Evolutionary conservation across 2,329 filamentous ascomycete genomes (phyloP), one percentile per base, ranked within the genome.

Genomic region (Apiospora marii): DNA sequence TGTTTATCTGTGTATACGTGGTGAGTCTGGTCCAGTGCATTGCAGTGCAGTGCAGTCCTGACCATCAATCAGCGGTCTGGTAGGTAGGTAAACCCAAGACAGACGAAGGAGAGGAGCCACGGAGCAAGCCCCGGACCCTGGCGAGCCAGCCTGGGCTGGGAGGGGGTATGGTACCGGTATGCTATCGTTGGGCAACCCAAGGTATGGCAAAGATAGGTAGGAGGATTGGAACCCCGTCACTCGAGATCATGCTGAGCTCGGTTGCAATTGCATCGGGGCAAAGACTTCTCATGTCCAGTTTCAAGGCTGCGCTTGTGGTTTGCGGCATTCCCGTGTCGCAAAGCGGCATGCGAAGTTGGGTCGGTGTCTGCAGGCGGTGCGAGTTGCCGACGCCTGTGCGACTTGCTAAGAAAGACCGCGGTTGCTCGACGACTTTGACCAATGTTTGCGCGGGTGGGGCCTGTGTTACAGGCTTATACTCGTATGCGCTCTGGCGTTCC

Each of bases 281-380:
- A 58, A 53, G 48, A 6, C 14, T 30, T 34, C 27, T 27, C 51
- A 14, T 53, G 13, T 61, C 46, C 46, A 49, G 53, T 61, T 61
- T 41, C 58, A 41, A 64, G 34, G 58, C 58, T 64, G 34, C 19
- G 34, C 30, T 41, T 64, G 58, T 41, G 34, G 58, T 64, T 41
- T 64, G 58, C 58, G 58, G 58, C 34, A 41, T 64, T 41, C 58
- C 58, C 58, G 58, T 64, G 58, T 64, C 58, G 58, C 58, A 64
- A 64, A 64, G 58, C 58, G 34, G 58, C 58, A 41, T 37, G 53
- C 53, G 16, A 34, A 41, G 58, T n/a, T 41, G 53, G 30, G 53
- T 64, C 30, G 58, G 24, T 12, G 58, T 64, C 34, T 64, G 58
- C 58, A 64, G 58, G 34, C 34, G 27, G 51, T 58, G 51, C 51